Base-by-base conservation (phyloP, 176 grass and related monocot species). In the Otatea glauca region DNA sequence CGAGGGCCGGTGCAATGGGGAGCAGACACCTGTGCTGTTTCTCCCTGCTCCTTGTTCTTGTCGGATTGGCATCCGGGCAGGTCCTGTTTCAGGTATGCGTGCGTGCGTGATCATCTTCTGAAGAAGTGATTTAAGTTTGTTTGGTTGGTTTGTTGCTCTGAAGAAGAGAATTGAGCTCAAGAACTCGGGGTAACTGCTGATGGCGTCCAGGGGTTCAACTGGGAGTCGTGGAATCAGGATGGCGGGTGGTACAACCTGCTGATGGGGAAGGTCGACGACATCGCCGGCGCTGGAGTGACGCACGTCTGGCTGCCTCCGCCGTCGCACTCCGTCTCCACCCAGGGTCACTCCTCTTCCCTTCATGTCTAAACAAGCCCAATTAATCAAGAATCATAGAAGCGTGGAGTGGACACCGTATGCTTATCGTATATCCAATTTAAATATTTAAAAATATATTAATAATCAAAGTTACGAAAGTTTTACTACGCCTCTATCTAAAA, bases 241-340 rank as follows among this genome's bases (percentile, higher is more conserved):
- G 94, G 91, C 5, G 89, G 94, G 2, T 93, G 86, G 87, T 97
- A 97, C 71, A 94, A 88, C 83, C 80, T 70, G 42, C 49, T 97
- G 38, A 92, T 76, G 78, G 66, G 82, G 34, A 88, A 93, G 81
- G 85, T 93, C 6, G 70, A 88, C 68, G 84, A 88, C 51, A 77
- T 97, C 74, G 84, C 87, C 81, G 86, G 59, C 59, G 73, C 89
- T 43, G 75, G 91, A 18, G 65, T 92, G 24, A 94, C 94, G 15
- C 94, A 93, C 73, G 81, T 93, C 34, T 97, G 94, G 94, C 91
- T 97, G 2, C 91, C 91, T 14, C 94, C 94, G 29, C 91, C 89
- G 9, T 90, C 89, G 51, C 94, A 93, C 75, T 92, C 94, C 25
- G 87, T 97, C 74, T 67, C 91, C 21, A 34, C 38, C 3, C 86